Evolutionary conservation across 306 rosid species (phyloP).

Genomic region (Dicorynia guianensis): DNA sequence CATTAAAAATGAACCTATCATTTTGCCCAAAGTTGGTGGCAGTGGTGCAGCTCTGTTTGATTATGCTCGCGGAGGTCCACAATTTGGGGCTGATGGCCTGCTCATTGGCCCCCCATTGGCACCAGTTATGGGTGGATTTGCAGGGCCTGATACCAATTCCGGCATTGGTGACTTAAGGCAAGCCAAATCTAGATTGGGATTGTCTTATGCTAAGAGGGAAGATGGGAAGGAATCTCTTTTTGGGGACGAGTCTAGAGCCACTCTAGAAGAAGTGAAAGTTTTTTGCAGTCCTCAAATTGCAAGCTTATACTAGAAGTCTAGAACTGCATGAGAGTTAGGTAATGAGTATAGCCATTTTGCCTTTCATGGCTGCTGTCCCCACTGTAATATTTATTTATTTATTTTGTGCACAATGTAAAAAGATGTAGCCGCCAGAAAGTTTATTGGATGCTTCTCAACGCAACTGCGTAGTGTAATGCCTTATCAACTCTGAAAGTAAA

Average conservation of each 20-base stretch:
- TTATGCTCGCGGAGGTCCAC: conserved; percentile 72
- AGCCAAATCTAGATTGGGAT: conserved; percentile 58
- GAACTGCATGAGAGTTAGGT: conserved; percentile 8
- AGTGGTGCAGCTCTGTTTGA: conserved; percentile 62
- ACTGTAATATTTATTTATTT: neutral
- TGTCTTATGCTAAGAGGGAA: conserved; percentile 62
- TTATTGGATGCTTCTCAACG: conserved; percentile 45
- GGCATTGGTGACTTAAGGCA: conserved; percentile 61
- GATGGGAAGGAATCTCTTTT: conserved; percentile 61
- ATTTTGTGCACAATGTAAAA: neutral
- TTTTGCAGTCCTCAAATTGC: conserved; percentile 61
- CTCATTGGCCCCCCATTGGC: conserved; percentile 61
- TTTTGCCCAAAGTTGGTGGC: conserved; percentile 57
- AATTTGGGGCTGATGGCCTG: conserved; percentile 63
- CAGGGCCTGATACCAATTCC: conserved; percentile 60
- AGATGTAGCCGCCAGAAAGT: conserved; percentile 33
- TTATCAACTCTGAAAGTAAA: conserved; percentile 50
- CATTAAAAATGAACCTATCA: conserved; percentile 36
- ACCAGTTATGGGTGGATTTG: conserved; percentile 64
- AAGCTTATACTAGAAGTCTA: conserved; percentile 53
- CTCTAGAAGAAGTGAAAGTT: conserved; percentile 55
- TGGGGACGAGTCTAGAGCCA: conserved; percentile 56
- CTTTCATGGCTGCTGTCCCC: conserved; percentile 1
- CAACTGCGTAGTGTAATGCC: conserved; percentile 41
- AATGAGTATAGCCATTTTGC: conserved; percentile 20